Percentiles rank a stretch among this genome's conserved stretches.
Conservation (phyloP, 495 filamentous ascomycete genomes). For the Podospora conica region DNA sequence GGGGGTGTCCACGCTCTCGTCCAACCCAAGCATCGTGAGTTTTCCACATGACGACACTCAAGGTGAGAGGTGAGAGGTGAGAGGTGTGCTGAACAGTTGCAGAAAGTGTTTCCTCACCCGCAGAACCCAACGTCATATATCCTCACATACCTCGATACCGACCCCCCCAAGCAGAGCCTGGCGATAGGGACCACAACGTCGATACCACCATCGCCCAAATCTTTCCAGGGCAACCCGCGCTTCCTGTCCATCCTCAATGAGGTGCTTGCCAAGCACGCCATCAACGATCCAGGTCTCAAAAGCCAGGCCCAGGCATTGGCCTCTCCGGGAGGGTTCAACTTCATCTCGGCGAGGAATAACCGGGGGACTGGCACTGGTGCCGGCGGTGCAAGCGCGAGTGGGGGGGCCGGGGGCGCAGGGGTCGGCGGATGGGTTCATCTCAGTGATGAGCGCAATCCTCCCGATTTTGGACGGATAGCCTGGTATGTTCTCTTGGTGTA, state of each 20-base stretch:
- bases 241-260: conserved; percentile 73
- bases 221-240: conserved; percentile 67
- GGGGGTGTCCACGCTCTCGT: conserved; percentile 32
- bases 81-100: not conserved
- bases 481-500: conserved; percentile 35
- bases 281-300: conserved; percentile 63
- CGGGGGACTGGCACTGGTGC: conserved; percentile 44
- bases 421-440: conserved; percentile 87
- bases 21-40: conserved; percentile 45
- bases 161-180: conserved; percentile 60
- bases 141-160: conserved; percentile 68
- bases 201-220: conserved; percentile 69
- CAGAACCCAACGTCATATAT: conserved; percentile 43
- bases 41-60: not conserved
- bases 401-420: conserved; percentile 75
- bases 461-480: conserved; percentile 86
- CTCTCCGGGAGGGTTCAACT: conserved; percentile 63
- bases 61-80: not conserved
- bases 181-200: conserved; percentile 69
- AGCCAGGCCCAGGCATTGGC: conserved; percentile 75
- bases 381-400: conserved; percentile 73
- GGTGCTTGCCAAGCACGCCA: conserved; percentile 63
- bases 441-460: conserved; percentile 72
- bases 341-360: conserved; percentile 34
- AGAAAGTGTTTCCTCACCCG: conserved; percentile 68